Conservation (phyloP, 768 basidiomycete genomes). For the Multifurca ochricompacta region DNA sequence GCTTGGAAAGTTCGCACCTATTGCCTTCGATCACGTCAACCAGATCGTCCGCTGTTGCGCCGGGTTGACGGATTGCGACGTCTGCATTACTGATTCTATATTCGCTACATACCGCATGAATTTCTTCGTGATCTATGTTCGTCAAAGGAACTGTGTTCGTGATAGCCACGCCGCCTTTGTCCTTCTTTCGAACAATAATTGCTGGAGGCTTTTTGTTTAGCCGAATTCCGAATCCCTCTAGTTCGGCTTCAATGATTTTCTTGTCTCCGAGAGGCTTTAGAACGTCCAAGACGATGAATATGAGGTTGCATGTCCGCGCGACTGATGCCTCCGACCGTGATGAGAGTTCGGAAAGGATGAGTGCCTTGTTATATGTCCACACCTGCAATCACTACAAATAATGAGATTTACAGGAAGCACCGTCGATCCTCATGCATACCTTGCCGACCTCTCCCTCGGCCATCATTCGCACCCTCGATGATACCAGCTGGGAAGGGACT, state of each 20-base stretch:
- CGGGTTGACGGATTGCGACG: slow-evolving; percentile 86
- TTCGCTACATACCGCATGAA: slow-evolving; percentile 90
- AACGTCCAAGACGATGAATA: slow-evolving; percentile 97
- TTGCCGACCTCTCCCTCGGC: slow-evolving; percentile 93
- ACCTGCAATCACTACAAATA: slow-evolving; percentile 66
- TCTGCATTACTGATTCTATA: slow-evolving; percentile 87
- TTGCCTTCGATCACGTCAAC: slow-evolving; percentile 98
- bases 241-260: slow-evolving; percentile 79
- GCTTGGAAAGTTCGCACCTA: slow-evolving; percentile 39
- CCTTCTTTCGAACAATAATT: slow-evolving; percentile 75
- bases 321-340: slow-evolving; percentile 40
- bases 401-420: background rate
- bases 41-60: slow-evolving; percentile 89
- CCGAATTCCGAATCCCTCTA: slow-evolving; percentile 98
- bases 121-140: slow-evolving; percentile 92
- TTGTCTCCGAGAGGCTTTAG: slow-evolving; percentile 97
- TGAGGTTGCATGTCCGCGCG: slow-evolving; percentile 95
- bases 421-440: slow-evolving; percentile 36
- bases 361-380: slow-evolving; percentile 24
- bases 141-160: slow-evolving; percentile 96
- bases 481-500: slow-evolving; percentile 65
- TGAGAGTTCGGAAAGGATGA: slow-evolving; percentile 7
- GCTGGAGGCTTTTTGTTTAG: slow-evolving; percentile 92
- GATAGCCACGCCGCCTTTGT: slow-evolving; percentile 89
- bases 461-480: slow-evolving; percentile 96